A percentile compares a stretch with the other conserved stretches of the same genome.
These are phyloP conservation scores for Polyporus tsugae DNA, from an alignment of 1,284 basidiomycete genomes.

Conservation along the genomic window DNA sequence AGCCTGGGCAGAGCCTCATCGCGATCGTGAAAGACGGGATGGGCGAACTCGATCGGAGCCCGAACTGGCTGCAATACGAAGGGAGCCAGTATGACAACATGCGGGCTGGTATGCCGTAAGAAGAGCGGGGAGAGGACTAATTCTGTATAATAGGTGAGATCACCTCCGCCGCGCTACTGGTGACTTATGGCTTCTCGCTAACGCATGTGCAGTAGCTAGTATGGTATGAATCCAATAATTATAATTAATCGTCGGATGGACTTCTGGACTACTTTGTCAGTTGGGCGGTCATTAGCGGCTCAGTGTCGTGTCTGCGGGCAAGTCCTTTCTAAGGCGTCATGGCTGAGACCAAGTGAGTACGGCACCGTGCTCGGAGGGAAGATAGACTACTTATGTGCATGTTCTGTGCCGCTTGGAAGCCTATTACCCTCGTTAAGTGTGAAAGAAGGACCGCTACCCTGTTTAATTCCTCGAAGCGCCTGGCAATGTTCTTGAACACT, in stretches of 20 bases:
- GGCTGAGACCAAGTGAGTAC: not conserved
- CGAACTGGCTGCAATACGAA: conserved; percentile 79
- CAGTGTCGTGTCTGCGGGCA: not conserved
- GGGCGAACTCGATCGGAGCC: conserved; percentile 70
- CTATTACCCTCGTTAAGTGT: not conserved
- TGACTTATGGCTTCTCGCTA: conserved; percentile 9
- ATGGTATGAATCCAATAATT: conserved; percentile 23
- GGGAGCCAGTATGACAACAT: conserved; percentile 81
- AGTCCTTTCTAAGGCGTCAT: not conserved
- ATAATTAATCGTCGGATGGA: conserved; percentile 18
- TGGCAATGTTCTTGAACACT: conserved; percentile 30
- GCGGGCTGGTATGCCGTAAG: conserved; percentile 65
- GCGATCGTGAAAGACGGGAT: conserved; percentile 76
- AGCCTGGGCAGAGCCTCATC: conserved; percentile 61
- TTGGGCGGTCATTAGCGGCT: not conserved
- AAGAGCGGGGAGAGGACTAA: conserved; percentile 4
- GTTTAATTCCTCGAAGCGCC: conserved; percentile 5
- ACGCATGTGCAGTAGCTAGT: conserved; percentile 14
- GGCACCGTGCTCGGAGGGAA: not conserved
- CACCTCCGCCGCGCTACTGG: not conserved
- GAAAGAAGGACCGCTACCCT: not conserved
- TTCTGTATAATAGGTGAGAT: conserved; percentile 25
- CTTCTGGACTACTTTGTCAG: conserved; percentile 4
- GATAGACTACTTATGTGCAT: not conserved
- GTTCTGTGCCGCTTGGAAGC: not conserved